phyloP scores from a whole-genome alignment of 495 filamentous ascomycete genomes.

The Penicillium antarcticum region DNA sequence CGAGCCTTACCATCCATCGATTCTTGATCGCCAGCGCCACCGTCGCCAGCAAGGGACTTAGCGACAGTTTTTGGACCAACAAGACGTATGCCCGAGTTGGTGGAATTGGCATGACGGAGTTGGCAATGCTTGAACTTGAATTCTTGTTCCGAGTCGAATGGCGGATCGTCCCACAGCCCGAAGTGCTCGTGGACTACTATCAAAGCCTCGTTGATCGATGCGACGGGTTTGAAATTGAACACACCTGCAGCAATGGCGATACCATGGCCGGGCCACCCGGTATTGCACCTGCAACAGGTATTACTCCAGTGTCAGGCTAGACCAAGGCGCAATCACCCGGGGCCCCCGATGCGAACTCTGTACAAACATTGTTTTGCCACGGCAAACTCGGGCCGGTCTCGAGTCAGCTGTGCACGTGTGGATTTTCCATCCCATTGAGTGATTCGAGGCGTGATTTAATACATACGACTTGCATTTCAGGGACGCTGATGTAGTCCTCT shows the following conservation, averaged over 20 bases:
- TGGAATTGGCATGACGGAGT: constrained; percentile 80
- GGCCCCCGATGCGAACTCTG: background rate
- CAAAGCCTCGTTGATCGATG: constrained; percentile 73
- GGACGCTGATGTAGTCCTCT: background rate
- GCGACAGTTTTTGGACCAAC: constrained; percentile 97
- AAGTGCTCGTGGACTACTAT: constrained; percentile 91
- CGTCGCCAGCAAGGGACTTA: constrained; percentile 92
- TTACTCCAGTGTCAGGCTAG: constrained; percentile 9
- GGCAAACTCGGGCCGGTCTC: constrained; percentile 22
- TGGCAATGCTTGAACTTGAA: constrained; percentile 91
- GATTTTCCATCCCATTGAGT: background rate
- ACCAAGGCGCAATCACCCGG: background rate
- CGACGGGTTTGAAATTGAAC: constrained; percentile 56
- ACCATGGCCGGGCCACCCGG: constrained; percentile 3
- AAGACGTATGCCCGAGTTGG: constrained; percentile 91
- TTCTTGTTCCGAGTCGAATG: constrained; percentile 89
- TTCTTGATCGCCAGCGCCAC: constrained; percentile 95
- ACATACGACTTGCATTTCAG: constrained; percentile 8
- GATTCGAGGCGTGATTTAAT: constrained; percentile 4
- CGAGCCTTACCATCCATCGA: constrained; percentile 90
- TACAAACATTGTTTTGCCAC: background rate
- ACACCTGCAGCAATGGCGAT: constrained; percentile 11
- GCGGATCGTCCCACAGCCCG: constrained; percentile 93
- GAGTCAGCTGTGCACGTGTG: constrained; percentile 7
- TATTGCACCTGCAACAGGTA: constrained; percentile 8